These are phyloP conservation scores for Paraphaeosphaeria minitans DNA, from an alignment of 2,329 filamentous ascomycete genomes.

Conservation along the genomic window DNA sequence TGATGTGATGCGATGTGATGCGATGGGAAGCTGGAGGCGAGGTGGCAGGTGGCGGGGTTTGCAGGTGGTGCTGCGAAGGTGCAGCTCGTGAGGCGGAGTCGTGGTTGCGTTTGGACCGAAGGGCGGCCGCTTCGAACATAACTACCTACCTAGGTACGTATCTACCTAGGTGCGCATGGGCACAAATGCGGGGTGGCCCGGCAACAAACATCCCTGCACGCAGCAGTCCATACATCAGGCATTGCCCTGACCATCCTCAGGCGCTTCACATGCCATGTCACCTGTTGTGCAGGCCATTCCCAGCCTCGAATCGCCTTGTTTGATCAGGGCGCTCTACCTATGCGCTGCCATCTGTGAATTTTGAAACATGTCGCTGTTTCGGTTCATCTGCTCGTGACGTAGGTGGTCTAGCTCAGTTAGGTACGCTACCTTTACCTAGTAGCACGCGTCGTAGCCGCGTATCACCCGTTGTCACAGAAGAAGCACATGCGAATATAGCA, in stretches of 20 bases:
- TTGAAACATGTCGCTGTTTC: background rate
- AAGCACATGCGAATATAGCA: background rate
- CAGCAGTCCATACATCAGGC: background rate
- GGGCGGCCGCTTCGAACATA: constrained; percentile 4
- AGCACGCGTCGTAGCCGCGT: background rate
- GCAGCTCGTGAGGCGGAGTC: constrained; percentile 1
- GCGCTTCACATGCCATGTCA: background rate
- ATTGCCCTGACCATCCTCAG: background rate
- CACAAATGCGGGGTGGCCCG: background rate
- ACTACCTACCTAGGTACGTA: no score
- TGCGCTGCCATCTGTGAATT: background rate
- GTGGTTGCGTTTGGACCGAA: background rate
- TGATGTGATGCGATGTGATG: background rate
- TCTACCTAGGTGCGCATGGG: background rate
- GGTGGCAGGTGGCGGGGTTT: background rate
- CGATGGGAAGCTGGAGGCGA: background rate
- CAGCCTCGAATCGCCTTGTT: background rate
- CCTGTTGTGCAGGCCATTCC: background rate
- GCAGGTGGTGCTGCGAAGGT: background rate
- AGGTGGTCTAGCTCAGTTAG: no score
- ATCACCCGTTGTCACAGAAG: background rate
- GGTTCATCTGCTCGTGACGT: background rate
- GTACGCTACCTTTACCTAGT: no score
- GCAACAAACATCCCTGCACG: constrained; percentile 4
- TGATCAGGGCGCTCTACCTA: background rate